Base-by-base conservation (phyloP, 1,284 basidiomycete species). In the Trichosporon sp. region DNA sequence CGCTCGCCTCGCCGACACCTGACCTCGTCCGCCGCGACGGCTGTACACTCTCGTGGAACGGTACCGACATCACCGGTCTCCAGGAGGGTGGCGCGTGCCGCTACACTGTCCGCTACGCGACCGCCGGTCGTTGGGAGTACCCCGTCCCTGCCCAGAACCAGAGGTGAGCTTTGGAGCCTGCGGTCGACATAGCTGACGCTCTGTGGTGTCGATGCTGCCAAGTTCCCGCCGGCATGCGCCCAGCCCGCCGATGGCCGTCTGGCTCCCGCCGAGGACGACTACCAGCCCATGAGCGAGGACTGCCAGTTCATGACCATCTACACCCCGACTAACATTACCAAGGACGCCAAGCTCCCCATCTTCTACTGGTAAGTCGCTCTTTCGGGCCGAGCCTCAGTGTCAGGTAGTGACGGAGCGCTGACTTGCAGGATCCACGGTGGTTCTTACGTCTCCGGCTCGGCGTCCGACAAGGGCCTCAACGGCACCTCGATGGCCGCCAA, bases 341-440 rank as follows among this genome's bases (percentile, higher is more conserved):
- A 25, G 8, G 19, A 25, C 32, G 33, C 29, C 5, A 83, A 56
- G 32, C 66, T 83, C 21, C 78, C 89, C 2, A 85, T 86, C 0
- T 75, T 90, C 65, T 79, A 89, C 65, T 91, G 89, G 89, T 78
- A 44, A 65, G 75, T 71, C n/a, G n/a, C n/a, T n/a, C n/a, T n/a
- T n/a, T n/a, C n/a, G 3, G 21, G 16, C 27, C 31, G 19, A 5
- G 23, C 34, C 10, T 37, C 19, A 16, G n/a, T 49, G 34, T 32
- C 32, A 32, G 32, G 32, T 5, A 6, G 32, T 5, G 40, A n/a
- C 10, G 23, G 9, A 23, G 19, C n/a, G 44, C 58, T 60, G 36
- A 59, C 52, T 1, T 32, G 33, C 66, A 91, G 91, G 90, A 83
- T 93, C 59, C 92, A 93, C 70, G 93, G 93, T n/a, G 93, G 93